phyloP scores from a whole-genome alignment of 2,329 filamentous ascomycete genomes.

The Alternaria metachromatica region DNA sequence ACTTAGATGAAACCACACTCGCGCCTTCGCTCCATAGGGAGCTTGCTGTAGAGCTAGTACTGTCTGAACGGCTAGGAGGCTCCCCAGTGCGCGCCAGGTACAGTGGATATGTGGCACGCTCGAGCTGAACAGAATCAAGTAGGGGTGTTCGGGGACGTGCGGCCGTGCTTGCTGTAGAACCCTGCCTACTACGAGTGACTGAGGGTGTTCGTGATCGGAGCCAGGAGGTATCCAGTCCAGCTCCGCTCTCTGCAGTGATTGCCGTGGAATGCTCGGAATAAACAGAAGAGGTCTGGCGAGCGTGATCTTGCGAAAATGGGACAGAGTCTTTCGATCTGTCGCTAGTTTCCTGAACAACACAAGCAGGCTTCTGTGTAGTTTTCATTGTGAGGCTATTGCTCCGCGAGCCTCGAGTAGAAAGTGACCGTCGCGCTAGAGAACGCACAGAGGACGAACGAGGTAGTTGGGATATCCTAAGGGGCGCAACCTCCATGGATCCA shows the following conservation, averaged over 20 bases:
- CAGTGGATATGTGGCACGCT: conserved; percentile 12
- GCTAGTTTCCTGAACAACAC: conserved; percentile 49
- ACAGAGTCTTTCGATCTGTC: conserved; percentile 43
- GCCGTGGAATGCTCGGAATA: conserved; percentile 18
- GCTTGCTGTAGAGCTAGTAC: conserved; percentile 32
- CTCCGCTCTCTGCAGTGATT: conserved; percentile 21
- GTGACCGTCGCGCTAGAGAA: conserved; percentile 38
- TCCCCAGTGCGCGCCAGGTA: not conserved
- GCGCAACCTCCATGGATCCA: conserved; percentile 39
- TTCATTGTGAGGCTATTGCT: conserved; percentile 38
- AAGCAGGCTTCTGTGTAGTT: conserved; percentile 40
- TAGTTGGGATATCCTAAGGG: conserved; percentile 33
- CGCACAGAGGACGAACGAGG: conserved; percentile 46
- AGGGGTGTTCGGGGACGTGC: conserved; percentile 29
- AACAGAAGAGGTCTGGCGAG: conserved; percentile 4
- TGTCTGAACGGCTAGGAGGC: conserved; percentile 35
- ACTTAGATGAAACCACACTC: conserved; percentile 39
- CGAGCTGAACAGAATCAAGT: conserved; percentile 29
- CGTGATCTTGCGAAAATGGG: conserved; percentile 4
- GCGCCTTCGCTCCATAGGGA: conserved; percentile 40
- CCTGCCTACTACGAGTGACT: conserved; percentile 13
- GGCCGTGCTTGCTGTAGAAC: conserved; percentile 16
- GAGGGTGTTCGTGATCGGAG: conserved; percentile 25
- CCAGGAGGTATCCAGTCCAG: conserved; percentile 28
- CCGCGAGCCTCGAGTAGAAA: conserved; percentile 35